phyloP scores from a whole-genome alignment of 306 rosid genomes.

The Prosopis cineraria region DNA sequence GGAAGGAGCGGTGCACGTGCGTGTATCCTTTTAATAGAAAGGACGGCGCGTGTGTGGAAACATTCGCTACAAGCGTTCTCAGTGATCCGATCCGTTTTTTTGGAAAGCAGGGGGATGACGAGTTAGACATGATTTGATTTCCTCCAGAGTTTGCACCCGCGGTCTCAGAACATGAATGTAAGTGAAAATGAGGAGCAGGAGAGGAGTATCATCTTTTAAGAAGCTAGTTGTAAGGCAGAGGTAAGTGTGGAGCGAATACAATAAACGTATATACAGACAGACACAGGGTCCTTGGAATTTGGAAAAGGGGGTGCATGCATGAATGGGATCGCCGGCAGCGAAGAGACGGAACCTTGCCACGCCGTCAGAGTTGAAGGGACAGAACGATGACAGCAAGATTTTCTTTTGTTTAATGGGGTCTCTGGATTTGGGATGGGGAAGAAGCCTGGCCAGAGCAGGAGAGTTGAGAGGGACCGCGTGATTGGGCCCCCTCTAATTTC shows the following conservation, averaged over 20 bases:
- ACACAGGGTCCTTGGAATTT: slow-evolving; percentile 46
- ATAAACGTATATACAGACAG: not conserved
- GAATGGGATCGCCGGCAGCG: slow-evolving; percentile 27
- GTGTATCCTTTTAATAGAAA: slow-evolving; percentile 37
- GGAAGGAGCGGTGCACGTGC: slow-evolving; percentile 59
- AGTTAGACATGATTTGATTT: not conserved
- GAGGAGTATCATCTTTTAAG: slow-evolving; percentile 34
- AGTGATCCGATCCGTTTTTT: slow-evolving; percentile 13
- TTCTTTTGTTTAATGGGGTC: not conserved
- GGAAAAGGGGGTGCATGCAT: slow-evolving; percentile 38
- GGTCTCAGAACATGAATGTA: not conserved
- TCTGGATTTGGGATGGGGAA: not conserved
- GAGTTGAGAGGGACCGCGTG: slow-evolving; percentile 41
- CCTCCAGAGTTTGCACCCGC: no score
- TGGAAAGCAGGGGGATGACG: not conserved
- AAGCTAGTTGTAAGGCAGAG: slow-evolving; percentile 21
- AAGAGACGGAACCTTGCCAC: no score
- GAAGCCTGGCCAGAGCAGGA: not conserved
- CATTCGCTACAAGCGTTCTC: no score
- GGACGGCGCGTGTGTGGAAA: no score
- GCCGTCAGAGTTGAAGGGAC: slow-evolving; percentile 40
- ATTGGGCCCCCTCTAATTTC: slow-evolving; percentile 20
- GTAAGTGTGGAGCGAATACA: not conserved
- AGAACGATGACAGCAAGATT: slow-evolving; percentile 17
- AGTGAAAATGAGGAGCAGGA: not conserved